Evolutionary conservation across 176 grass and related monocot genomes (phyloP).

Genomic region (Coix lacrymajobi): DNA sequence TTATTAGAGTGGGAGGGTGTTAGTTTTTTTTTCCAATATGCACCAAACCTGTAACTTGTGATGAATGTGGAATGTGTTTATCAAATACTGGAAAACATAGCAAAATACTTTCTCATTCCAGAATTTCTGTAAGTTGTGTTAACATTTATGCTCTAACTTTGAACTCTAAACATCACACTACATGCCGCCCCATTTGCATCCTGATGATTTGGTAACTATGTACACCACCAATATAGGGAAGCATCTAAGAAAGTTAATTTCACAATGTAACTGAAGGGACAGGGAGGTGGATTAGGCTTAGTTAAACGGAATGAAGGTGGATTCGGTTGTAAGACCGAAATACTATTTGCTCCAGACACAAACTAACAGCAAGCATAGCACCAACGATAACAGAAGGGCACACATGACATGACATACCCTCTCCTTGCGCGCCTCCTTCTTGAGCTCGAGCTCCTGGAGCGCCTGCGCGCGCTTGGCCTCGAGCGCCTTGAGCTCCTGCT

Average conservation of each 20-base stretch:
- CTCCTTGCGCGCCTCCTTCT: slow-evolving; percentile 88
- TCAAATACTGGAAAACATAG: too few species aligned
- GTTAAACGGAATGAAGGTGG: too few species aligned
- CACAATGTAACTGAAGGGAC: not conserved
- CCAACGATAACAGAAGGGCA: not conserved
- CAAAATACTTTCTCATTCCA: too few species aligned
- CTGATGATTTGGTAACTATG: not conserved
- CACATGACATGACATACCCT: slow-evolving; percentile 41
- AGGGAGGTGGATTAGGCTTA: not conserved
- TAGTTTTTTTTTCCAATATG: too few species aligned
- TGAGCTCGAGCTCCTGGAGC: slow-evolving; percentile 79
- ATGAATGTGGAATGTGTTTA: too few species aligned
- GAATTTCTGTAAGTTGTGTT: too few species aligned
- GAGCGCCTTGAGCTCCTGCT: slow-evolving; percentile 83
- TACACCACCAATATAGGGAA: not conserved
- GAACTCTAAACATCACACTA: not conserved
- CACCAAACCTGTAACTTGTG: too few species aligned
- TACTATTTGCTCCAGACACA: not conserved
- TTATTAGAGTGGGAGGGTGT: not conserved
- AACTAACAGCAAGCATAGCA: not conserved
- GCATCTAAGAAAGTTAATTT: not conserved
- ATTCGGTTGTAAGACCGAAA: not conserved
- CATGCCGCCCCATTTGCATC: not conserved
- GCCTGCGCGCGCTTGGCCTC: slow-evolving; percentile 56
- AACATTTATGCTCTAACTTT: too few species aligned